Evolutionary conservation across 1,284 basidiomycete species (phyloP), one percentile per base, ranked within the genome.

Genomic region (Leccinum pachyderme): DNA sequence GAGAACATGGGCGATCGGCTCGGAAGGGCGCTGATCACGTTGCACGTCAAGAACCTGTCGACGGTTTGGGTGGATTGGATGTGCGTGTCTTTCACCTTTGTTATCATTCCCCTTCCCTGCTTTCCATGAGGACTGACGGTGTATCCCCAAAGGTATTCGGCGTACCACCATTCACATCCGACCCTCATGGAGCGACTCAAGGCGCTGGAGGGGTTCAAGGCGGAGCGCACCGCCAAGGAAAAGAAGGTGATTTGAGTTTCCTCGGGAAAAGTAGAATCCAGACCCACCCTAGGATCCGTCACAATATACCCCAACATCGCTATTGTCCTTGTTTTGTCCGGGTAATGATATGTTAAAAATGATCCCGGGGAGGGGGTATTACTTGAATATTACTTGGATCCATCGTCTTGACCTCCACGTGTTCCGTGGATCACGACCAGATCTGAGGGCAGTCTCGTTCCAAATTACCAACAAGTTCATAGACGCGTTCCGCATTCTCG

Each of bases 1-100:
- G 73, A 72, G 22, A 84, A 87, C 68, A 88, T 91, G 85, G 86
- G 85, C 22, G 83, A 87, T n/a, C 81, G 93, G 45, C 82, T 97
- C 46, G 87, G 86, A 27, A 76, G 81, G 11, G 92, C 93, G 25
- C 78, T 98, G 55, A 82, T 92, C 62, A 80, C 86, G 54, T 79
- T 97, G 28, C 93, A 96, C 68, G 86, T 92, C 53, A 89, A 95
- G 77, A 96, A 98, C 70, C 72, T 96, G 61, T 89, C 88, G 44
- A 93, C 92, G 3, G 89, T 95, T 46, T 93, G 93, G 86, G 91
- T 91, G 25, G 93, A 95, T 71, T 91, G 88, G 89, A 72, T 95
- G 81, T 91, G 61, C 69, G 86, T 57, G 28, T n/a, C 12, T 9
- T n/a, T 15, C 18, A n/a, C 12, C 7, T 37, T 37, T n/a, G 8